Base-by-base conservation (phyloP, 2,329 filamentous ascomycete species). In the Davidsoniella neocaledoniae region DNA sequence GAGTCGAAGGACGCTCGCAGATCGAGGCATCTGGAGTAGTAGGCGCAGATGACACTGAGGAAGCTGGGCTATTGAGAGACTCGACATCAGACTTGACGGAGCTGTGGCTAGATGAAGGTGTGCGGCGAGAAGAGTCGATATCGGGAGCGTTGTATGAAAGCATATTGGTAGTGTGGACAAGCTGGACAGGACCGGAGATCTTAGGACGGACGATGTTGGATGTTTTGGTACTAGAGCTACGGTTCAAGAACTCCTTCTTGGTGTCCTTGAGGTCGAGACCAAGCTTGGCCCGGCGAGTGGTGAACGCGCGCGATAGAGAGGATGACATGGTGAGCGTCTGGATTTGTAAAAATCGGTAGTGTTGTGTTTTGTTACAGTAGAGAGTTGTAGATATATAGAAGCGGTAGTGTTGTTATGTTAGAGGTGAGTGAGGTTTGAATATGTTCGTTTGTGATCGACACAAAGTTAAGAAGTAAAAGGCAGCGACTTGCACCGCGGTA, bases 161-260 rank as follows among this genome's bases (percentile, higher is more conserved):
- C 76, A 93, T 86, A 66, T 96, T 98, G 57, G 91, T 96, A 4
- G 90, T 94, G 53, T 91, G 93, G 45, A 95, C 71, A 55, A 98
- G 74, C 64, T 87, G 81, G 48, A 94, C 74, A 0, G 91, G 91
- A 2, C 74, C 77, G 1, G 91, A 98, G 62, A 98, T 98, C 68
- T 87, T 81, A 62, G 73, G 64, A 53, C 81, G 76, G 56, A 40
- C 37, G 33, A 36, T 42, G 46, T 23, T 48, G 21, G 19, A 41
- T 10, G 44, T 79, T 62, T 71, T 74, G 58, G 65, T 66, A 41
- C 70, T 71, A 59, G 69, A 70, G 63, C 68, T 74, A 58, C 72
- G 69, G 44, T 69, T 66, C 17, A 69, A 67, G 38, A 63, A 55
- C 43, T 54, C 54, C 46, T 54, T 54, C 33, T 65, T 62, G n/a